phyloP scores from a whole-genome alignment of 768 basidiomycete species.

The Coprinellus micaceus region DNA sequence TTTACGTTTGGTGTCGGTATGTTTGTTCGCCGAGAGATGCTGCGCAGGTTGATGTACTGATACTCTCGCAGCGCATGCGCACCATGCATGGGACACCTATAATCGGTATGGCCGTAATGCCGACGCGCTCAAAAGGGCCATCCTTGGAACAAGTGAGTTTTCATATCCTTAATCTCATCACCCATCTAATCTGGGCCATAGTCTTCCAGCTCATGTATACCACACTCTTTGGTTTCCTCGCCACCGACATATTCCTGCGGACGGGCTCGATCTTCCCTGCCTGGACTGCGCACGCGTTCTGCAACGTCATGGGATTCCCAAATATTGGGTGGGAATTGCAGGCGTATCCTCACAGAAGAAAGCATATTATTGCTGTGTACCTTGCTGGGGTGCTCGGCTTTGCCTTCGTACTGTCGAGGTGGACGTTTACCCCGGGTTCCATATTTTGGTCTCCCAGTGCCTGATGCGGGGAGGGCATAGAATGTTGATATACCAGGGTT shows the following conservation, averaged over 20 bases:
- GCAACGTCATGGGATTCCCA: slow-evolving; percentile 93
- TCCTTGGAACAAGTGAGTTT: slow-evolving; percentile 50
- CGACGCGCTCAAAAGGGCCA: slow-evolving; percentile 61
- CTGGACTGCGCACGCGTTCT: slow-evolving; percentile 80
- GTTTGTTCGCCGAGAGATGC: slow-evolving; percentile 19
- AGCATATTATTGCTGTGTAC: slow-evolving; percentile 58
- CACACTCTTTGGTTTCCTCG: slow-evolving; percentile 87
- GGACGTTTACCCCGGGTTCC: slow-evolving; percentile 21
- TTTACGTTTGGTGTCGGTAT: slow-evolving; percentile 84
- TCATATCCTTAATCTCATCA: neutral
- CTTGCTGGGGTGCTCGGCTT: slow-evolving; percentile 59
- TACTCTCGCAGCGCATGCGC: slow-evolving; percentile 84
- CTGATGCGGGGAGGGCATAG: neutral
- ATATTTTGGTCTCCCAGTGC: slow-evolving; percentile 18
- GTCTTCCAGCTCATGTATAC: slow-evolving; percentile 90
- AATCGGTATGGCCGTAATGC: slow-evolving; percentile 65
- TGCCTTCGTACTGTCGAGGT: slow-evolving; percentile 37
- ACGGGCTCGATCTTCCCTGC: slow-evolving; percentile 81
- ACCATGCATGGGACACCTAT: slow-evolving; percentile 89
- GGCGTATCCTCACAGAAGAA: slow-evolving; percentile 47
- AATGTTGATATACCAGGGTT: too few relatives aligned
- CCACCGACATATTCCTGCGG: slow-evolving; percentile 79
- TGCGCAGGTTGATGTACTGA: too few relatives aligned
- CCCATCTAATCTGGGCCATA: slow-evolving; percentile 26
- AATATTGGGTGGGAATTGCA: slow-evolving; percentile 54